A percentile compares a stretch with the other conserved stretches of the same genome.
Evolutionary conservation across 2,329 filamentous ascomycete species (phyloP).

Genomic region (Ploettnerulaceae sp.): DNA sequence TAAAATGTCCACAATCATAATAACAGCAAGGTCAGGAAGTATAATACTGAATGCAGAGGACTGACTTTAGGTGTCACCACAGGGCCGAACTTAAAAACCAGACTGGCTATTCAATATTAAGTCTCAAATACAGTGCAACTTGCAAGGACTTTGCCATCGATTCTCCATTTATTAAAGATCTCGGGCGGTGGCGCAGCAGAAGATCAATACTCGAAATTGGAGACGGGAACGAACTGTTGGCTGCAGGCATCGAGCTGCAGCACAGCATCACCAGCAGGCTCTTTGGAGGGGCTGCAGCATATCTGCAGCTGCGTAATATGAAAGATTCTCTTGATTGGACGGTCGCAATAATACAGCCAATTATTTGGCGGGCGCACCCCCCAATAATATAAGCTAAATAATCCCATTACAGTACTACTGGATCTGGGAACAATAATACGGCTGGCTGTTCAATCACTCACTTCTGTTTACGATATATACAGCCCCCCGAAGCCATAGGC

Average conservation of each 20-base stretch:
- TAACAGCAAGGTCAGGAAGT: too few relatives aligned
- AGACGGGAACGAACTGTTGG: constrained; percentile 2
- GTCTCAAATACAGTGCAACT: too few relatives aligned
- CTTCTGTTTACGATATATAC: too few relatives aligned
- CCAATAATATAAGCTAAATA: constrained; percentile 17
- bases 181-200: constrained; percentile 17
- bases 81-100: too few relatives aligned
- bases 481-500: too few relatives aligned
- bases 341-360: constrained; percentile 19
- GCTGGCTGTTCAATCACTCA: too few relatives aligned
- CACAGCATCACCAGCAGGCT: constrained; percentile 7
- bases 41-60: too few relatives aligned
- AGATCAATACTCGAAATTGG: neutral
- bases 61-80: too few relatives aligned
- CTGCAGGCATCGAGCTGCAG: constrained; percentile 4
- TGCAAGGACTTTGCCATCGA: constrained; percentile 12
- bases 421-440: too few relatives aligned
- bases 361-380: constrained; percentile 11
- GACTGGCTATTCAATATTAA: too few relatives aligned
- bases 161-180: constrained; percentile 6
- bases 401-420: too few relatives aligned
- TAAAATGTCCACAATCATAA: too few relatives aligned
- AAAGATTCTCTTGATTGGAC: constrained; percentile 1
- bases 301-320: constrained; percentile 4
- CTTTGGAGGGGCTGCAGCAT: constrained; percentile 7